Conservation (phyloP, 371 early-diverging fungal species). For the Amoeboaphelidium protococcarum region DNA sequence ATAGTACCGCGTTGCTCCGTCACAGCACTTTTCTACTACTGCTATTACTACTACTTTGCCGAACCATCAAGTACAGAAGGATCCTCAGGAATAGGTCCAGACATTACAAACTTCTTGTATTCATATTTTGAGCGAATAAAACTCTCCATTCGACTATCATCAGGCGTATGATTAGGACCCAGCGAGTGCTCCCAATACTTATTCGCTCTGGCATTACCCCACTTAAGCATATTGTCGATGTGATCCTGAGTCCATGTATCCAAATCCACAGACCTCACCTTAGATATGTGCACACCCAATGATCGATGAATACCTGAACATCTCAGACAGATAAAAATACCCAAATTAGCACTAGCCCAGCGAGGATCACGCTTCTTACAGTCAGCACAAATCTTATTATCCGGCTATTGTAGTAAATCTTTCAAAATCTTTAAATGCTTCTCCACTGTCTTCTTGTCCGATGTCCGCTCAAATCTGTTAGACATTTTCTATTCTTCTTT, state of each 20-base stretch:
- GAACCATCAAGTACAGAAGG: neutral
- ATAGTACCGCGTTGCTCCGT: no score
- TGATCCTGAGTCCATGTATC: conserved; percentile 84
- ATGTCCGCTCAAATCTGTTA: neutral
- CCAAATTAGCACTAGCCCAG: conserved; percentile 86
- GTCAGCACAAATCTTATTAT: conserved; percentile 52
- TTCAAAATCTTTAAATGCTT: conserved; percentile 30
- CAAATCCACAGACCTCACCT: conserved; percentile 59
- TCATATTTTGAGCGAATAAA: conserved; percentile 1
- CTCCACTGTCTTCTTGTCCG: conserved; percentile 11
- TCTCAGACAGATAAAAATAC: conserved; percentile 89
- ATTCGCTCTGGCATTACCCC: conserved; percentile 55
- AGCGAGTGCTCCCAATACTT: neutral
- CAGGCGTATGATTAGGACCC: neutral
- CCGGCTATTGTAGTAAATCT: conserved; percentile 38
- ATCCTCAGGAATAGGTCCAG: neutral
- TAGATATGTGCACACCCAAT: conserved; percentile 62
- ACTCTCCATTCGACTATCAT: neutral
- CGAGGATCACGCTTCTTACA: conserved; percentile 44
- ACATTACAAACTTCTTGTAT: neutral
- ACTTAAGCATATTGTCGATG: conserved; percentile 50
- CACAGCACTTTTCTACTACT: no score
- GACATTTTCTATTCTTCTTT: neutral
- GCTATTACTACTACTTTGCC: no score
- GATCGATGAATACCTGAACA: conserved; percentile 43